These are phyloP conservation scores for Pythium brachiatum DNA, from an alignment of 352 stramenopile genomes.

Conservation along the genomic window DNA sequence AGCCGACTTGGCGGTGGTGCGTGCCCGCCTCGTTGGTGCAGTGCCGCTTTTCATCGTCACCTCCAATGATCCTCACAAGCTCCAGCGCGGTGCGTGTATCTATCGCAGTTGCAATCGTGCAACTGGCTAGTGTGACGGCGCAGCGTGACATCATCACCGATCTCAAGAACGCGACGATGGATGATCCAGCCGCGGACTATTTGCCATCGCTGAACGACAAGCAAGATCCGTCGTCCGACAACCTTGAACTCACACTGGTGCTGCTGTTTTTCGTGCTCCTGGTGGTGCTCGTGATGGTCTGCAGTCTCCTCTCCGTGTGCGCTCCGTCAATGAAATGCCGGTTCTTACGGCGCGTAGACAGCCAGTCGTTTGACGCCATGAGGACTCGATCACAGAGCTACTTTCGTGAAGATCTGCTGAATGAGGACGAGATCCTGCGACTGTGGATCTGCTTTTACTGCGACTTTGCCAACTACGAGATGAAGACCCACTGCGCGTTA, in stretches of 20 bases:
- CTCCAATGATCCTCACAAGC: neutral
- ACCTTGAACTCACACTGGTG: constrained; percentile 31
- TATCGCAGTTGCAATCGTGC: neutral
- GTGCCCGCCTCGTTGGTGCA: neutral
- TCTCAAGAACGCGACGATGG: neutral
- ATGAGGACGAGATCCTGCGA: constrained; percentile 45
- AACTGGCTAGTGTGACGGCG: neutral
- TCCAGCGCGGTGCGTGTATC: neutral
- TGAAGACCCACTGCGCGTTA: constrained; percentile 47
- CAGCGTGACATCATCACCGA: constrained; percentile 18
- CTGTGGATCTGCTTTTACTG: constrained; percentile 56
- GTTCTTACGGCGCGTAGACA: constrained; percentile 7
- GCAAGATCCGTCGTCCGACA: constrained; percentile 8
- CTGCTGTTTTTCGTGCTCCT: constrained; percentile 39
- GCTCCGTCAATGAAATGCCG: constrained; percentile 26
- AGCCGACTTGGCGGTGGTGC: neutral
- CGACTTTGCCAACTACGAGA: constrained; percentile 62
- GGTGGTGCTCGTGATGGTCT: constrained; percentile 30
- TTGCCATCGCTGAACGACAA: neutral
- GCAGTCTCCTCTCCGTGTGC: constrained; percentile 36
- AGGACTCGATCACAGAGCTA: constrained; percentile 25
- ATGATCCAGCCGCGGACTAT: constrained; percentile 1
- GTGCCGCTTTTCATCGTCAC: constrained; percentile 1
- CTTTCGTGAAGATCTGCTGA: constrained; percentile 51
- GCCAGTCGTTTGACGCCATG: constrained; percentile 29